Conservation (phyloP, 768 basidiomycete genomes). For the Suillus hirtellus region DNA sequence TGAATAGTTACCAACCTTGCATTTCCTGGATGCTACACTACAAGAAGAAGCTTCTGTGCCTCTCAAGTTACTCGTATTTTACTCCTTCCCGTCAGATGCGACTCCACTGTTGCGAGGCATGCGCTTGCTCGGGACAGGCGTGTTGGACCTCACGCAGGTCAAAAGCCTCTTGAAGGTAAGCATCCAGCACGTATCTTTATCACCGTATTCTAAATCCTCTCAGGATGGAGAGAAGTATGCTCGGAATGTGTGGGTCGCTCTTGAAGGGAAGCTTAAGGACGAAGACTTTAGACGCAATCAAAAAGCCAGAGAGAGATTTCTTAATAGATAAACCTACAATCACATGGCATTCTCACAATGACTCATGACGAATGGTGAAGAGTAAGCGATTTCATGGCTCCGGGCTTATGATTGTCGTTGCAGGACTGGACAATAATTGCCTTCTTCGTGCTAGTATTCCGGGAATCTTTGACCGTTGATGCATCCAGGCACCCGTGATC, state of each 20-base stretch:
- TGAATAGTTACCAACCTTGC: constrained; percentile 53
- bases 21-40: constrained; percentile 73
- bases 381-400: neutral
- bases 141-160: constrained; percentile 50
- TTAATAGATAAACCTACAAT: constrained; percentile 17
- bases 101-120: constrained; percentile 57
- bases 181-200: neutral
- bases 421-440: neutral
- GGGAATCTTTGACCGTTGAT: neutral
- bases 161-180: constrained; percentile 57
- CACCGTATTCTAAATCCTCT: constrained; percentile 48
- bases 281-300: constrained; percentile 61
- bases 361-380: neutral
- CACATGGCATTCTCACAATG: neutral
- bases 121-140: constrained; percentile 62
- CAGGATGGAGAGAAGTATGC: constrained; percentile 73
- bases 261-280: constrained; percentile 66
- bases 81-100: constrained; percentile 50
- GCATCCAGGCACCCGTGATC: neutral
- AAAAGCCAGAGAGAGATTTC: constrained; percentile 58
- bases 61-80: constrained; percentile 59
- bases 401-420: neutral
- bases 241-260: constrained; percentile 48
- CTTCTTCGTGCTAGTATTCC: neutral
- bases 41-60: constrained; percentile 73